phyloP scores from a whole-genome alignment of 2,329 filamentous ascomycete species.

The Ceratocystis papillata region DNA sequence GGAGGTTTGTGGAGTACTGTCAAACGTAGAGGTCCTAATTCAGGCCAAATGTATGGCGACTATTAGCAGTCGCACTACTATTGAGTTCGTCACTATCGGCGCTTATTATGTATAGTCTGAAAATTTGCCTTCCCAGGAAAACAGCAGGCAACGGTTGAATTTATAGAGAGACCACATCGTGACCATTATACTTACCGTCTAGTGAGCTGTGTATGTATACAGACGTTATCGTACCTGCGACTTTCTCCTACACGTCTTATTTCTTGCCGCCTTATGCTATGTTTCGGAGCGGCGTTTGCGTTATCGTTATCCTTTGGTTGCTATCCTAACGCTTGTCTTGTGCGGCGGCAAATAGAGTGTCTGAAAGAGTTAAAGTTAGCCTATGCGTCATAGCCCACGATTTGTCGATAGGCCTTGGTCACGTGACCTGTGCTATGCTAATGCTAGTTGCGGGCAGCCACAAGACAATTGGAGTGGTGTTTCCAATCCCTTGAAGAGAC shows the following conservation, averaged over 20 bases:
- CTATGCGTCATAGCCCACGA: constrained; percentile 18
- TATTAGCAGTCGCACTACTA: constrained; percentile 6
- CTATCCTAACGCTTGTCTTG: not conserved
- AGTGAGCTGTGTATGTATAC: not conserved
- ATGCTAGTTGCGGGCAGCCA: not conserved
- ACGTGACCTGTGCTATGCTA: constrained; percentile 5
- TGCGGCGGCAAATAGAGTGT: not conserved
- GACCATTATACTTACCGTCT: not conserved
- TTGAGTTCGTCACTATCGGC: constrained; percentile 5
- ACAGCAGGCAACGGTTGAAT: too few species aligned
- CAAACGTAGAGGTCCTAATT: not conserved
- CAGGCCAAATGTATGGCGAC: constrained; percentile 1
- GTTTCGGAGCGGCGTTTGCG: not conserved
- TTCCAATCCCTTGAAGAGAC: not conserved
- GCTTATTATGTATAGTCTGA: constrained; percentile 3
- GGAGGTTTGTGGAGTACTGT: not conserved
- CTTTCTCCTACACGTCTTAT: not conserved
- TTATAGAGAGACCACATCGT: not conserved
- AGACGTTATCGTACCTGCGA: not conserved
- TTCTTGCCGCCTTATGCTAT: not conserved
- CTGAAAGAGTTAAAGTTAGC: not conserved
- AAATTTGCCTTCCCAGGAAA: too few species aligned
- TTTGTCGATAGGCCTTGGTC: not conserved
- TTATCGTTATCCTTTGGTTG: not conserved
- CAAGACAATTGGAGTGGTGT: not conserved